Conservation (phyloP, 768 basidiomycete genomes). For the Inosperma sp. region DNA sequence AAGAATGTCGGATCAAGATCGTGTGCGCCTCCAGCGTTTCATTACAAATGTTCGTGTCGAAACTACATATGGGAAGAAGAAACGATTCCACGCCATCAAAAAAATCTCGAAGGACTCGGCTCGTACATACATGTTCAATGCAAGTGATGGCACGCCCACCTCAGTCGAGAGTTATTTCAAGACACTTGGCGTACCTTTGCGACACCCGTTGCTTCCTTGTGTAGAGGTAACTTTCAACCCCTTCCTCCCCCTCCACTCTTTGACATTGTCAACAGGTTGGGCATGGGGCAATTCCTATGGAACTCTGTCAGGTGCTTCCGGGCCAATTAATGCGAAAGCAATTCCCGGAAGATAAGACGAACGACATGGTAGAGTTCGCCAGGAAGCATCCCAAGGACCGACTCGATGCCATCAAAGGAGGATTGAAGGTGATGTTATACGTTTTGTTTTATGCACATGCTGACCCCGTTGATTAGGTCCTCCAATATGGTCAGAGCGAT, state of each 20-base stretch:
- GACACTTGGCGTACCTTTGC: conserved; percentile 45
- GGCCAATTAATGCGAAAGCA: conserved; percentile 76
- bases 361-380: conserved; percentile 62
- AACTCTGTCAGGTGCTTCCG: conserved; percentile 54
- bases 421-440: conserved; percentile 11
- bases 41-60: conserved; percentile 28
- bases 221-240: no score
- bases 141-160: conserved; percentile 37
- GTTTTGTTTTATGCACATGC: not conserved
- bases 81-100: conserved; percentile 36
- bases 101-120: conserved; percentile 54
- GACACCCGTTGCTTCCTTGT: conserved; percentile 59
- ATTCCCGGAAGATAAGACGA: conserved; percentile 63
- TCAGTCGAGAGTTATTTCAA: conserved; percentile 58
- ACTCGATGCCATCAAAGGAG: conserved; percentile 30
- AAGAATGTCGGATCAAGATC: conserved; percentile 49
- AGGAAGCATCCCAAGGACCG: conserved; percentile 60
- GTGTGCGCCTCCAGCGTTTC: conserved; percentile 39
- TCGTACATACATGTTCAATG: conserved; percentile 44
- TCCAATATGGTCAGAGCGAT: conserved; percentile 68
- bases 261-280: conserved; percentile 47
- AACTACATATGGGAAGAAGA: conserved; percentile 15
- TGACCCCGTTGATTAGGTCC: conserved; percentile 38
- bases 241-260: no score
- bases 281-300: conserved; percentile 63